Evolutionary conservation across 805 yeast genomes (phyloP).

Genomic region (Hanseniaspora thailandica): DNA sequence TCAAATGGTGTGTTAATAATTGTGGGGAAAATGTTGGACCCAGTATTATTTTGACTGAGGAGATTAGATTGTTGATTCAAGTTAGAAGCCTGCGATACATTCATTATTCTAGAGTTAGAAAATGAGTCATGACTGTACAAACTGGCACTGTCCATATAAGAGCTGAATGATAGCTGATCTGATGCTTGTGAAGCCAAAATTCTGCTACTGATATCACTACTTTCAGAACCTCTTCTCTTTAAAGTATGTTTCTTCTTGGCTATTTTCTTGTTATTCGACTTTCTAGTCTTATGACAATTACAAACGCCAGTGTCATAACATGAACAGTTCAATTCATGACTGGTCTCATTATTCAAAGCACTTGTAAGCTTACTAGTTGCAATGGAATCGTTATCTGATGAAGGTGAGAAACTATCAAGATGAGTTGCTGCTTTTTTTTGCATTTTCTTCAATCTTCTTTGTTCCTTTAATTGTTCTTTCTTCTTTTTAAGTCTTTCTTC

Average conservation of each 20-base stretch:
- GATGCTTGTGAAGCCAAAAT: constrained; percentile 1
- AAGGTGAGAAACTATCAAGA: background rate
- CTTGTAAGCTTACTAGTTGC: background rate
- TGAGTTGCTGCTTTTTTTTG: constrained; percentile 25
- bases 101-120: constrained; percentile 3
- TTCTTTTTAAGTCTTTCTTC: constrained; percentile 28
- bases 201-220: background rate
- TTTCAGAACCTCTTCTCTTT: constrained; percentile 3
- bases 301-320: constrained; percentile 25
- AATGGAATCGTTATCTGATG: background rate
- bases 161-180: constrained; percentile 7
- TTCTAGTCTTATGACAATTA: constrained; percentile 20
- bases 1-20: background rate
- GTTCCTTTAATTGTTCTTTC: constrained; percentile 22
- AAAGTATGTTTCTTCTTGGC: background rate
- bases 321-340: constrained; percentile 18
- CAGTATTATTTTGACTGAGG: background rate
- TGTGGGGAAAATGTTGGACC: background rate
- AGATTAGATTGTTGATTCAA: background rate
- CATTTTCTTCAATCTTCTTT: constrained; percentile 18
- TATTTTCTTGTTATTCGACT: background rate
- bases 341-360: background rate
- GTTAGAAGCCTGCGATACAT: background rate
- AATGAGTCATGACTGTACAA: constrained; percentile 10
- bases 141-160: constrained; percentile 5